A percentile compares a stretch with the other conserved stretches of the same genome.
These are phyloP conservation scores for Pseudozyma tsukubaensis DNA, from an alignment of 1,284 basidiomycete genomes.

Conservation along the genomic window DNA sequence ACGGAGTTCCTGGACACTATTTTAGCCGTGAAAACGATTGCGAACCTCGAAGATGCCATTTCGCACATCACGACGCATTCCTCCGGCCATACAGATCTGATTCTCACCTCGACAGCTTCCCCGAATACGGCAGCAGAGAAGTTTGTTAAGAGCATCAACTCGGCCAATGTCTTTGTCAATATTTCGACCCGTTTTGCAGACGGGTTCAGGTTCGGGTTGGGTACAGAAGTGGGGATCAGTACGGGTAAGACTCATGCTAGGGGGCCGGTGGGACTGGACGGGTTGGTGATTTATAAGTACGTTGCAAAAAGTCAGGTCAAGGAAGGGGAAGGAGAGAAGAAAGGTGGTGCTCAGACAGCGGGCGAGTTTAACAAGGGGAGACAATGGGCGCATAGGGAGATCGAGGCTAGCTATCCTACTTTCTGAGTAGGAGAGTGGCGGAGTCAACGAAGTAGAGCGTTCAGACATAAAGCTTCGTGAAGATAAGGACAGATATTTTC, in stretches of 20 bases:
- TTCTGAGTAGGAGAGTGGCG: no score
- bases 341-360: slow-evolving; percentile 19
- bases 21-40: slow-evolving; percentile 78
- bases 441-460: no score
- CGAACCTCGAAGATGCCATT: slow-evolving; percentile 80
- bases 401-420: slow-evolving; percentile 22
- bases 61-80: slow-evolving; percentile 90
- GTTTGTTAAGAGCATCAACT: slow-evolving; percentile 89
- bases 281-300: slow-evolving; percentile 71
- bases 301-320: slow-evolving; percentile 16
- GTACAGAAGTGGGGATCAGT: slow-evolving; percentile 96
- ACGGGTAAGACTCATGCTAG: slow-evolving; percentile 96
- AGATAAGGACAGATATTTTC: no score
- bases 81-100: slow-evolving; percentile 93
- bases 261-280: slow-evolving; percentile 95
- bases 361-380: slow-evolving; percentile 29
- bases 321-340: neutral
- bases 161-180: slow-evolving; percentile 92
- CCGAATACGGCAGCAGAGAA: slow-evolving; percentile 72
- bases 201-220: slow-evolving; percentile 95
- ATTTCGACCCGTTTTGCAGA: slow-evolving; percentile 95
- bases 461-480: no score
- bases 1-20: slow-evolving; percentile 79
- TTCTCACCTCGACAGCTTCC: slow-evolving; percentile 72
- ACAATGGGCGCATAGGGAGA: slow-evolving; percentile 25